phyloP scores from a whole-genome alignment of 2,329 filamentous ascomycete genomes.

The Penicillium sp. region DNA sequence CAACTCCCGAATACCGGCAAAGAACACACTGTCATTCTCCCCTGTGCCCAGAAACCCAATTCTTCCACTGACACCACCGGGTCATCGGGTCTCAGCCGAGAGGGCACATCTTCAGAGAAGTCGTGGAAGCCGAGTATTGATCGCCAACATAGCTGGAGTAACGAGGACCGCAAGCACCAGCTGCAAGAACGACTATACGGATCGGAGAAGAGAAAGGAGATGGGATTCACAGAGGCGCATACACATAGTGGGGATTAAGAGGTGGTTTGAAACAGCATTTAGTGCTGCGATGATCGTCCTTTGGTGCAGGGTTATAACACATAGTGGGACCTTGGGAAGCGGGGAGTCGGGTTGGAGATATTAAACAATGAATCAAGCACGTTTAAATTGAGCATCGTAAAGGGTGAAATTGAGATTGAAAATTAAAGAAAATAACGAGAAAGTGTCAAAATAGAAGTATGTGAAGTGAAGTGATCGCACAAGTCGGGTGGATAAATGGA shows the following conservation, averaged over 20 bases:
- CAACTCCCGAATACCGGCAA: constrained; percentile 6
- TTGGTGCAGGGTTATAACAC: background rate
- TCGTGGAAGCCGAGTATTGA: constrained; percentile 31
- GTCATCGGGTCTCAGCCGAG: background rate
- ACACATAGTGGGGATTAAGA: constrained; percentile 36
- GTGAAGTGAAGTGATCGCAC: background rate
- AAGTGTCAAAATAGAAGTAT: background rate
- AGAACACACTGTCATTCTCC: constrained; percentile 4
- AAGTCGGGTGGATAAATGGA: background rate
- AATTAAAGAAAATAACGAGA: background rate
- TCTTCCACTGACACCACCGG: background rate
- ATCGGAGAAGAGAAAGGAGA: constrained; percentile 46
- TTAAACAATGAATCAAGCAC: background rate
- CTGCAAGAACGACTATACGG: constrained; percentile 43
- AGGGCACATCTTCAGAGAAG: constrained; percentile 9
- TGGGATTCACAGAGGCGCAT: constrained; percentile 59
- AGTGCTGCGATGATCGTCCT: background rate
- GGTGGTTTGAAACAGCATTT: background rate
- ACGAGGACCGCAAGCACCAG: constrained; percentile 58
- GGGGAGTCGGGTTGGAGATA: background rate
- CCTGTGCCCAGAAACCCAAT: background rate
- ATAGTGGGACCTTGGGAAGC: background rate
- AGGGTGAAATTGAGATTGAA: background rate
- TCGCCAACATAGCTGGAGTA: constrained; percentile 37
- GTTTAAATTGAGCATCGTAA: background rate